phyloP scores from a whole-genome alignment of 441 rosid species.

The Euphorbia schlechtendalii region DNA sequence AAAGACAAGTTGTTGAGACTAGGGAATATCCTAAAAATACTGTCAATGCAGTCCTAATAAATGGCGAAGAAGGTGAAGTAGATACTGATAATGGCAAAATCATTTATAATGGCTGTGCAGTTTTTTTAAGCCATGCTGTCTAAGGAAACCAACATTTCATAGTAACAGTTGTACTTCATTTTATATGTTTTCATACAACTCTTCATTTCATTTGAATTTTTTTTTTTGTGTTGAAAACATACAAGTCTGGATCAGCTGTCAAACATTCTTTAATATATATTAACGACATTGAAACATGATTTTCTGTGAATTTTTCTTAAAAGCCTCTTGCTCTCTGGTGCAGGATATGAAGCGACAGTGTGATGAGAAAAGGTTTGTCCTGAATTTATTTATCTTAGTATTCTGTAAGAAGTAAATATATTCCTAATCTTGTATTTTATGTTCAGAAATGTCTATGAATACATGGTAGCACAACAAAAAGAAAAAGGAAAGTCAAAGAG shows the following conservation, averaged over 20 bases:
- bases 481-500: conserved; percentile 78
- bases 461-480: conserved; percentile 68
- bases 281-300: conserved; percentile 1
- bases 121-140: not conserved
- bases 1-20: not conserved
- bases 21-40: not conserved
- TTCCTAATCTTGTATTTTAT: conserved; percentile 27
- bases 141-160: not conserved
- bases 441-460: conserved; percentile 69
- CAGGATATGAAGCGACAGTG: conserved; percentile 99
- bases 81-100: not conserved
- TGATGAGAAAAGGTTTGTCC: conserved; percentile 79
- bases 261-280: not conserved
- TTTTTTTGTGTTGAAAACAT: not conserved
- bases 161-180: not conserved
- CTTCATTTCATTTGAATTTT: not conserved
- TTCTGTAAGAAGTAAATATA: conserved; percentile 17
- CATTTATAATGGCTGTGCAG: not conserved
- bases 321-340: conserved; percentile 23
- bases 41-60: too few relatives aligned
- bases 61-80: not conserved
- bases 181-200: not conserved
- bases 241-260: not conserved
- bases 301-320: conserved; percentile 14
- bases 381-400: conserved; percentile 12